Percentiles rank a stretch among this genome's conserved stretches.
Evolutionary conservation across 345 rosid species (phyloP).

Genomic region (Geranium brycei): DNA sequence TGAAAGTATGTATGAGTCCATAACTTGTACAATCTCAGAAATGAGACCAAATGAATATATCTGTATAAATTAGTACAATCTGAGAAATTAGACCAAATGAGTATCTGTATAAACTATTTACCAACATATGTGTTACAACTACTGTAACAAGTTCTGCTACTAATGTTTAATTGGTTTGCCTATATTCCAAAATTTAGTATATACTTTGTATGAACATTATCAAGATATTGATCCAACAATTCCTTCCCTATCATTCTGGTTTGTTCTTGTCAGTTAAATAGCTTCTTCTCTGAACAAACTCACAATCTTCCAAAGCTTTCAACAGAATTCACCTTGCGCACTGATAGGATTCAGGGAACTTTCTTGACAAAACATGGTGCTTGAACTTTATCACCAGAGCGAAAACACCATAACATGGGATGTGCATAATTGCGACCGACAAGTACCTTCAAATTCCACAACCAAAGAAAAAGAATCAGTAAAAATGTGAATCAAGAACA

Average conservation of each 20-base stretch:
- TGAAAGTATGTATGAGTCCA: too few relatives aligned
- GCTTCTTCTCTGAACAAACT: too few relatives aligned
- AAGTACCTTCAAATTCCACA: conserved; percentile 52
- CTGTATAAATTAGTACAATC: not conserved
- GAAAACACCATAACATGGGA: conserved; percentile 71
- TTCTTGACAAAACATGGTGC: conserved; percentile 37
- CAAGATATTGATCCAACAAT: too few relatives aligned
- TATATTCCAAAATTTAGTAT: conserved; percentile 17
- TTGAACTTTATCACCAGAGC: conserved; percentile 59
- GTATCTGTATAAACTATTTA: not conserved
- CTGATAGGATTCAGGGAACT: conserved; percentile 65
- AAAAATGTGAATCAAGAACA: too few relatives aligned
- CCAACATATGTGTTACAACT: not conserved
- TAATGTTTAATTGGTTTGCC: not conserved
- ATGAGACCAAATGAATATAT: not conserved
- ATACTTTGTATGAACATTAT: not conserved
- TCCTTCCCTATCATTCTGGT: too few relatives aligned
- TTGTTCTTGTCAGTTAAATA: too few relatives aligned
- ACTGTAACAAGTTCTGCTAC: too few relatives aligned
- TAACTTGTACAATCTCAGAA: not conserved
- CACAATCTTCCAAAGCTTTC: too few relatives aligned
- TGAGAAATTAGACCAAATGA: not conserved
- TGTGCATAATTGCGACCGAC: conserved; percentile 68
- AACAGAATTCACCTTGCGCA: conserved; percentile 20
- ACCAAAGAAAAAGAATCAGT: not conserved